Conservation (phyloP, 202 grass and related monocot species). For the Tripidium arundinaceum region DNA sequence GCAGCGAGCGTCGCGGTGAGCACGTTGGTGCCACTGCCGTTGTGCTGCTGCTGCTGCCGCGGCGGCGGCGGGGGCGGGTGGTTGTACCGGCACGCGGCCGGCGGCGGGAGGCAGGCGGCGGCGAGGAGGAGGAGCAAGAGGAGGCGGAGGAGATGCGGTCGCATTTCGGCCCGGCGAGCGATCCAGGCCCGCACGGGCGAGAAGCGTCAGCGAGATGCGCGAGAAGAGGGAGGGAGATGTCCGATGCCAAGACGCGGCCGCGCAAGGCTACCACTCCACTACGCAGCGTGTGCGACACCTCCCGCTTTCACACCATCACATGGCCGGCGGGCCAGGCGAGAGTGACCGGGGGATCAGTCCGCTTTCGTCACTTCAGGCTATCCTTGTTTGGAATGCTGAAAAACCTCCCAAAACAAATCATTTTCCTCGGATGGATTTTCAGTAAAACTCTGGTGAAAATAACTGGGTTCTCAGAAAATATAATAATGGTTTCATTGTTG, state of each 20-base stretch:
- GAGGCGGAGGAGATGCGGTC: constrained; percentile 29
- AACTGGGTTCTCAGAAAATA: too few relatives aligned
- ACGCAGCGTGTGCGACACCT: neutral
- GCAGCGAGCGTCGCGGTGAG: neutral
- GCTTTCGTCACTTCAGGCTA: neutral
- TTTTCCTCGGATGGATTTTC: neutral
- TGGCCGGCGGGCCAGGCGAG: neutral
- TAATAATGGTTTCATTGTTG: too few relatives aligned
- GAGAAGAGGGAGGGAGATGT: constrained; percentile 17
- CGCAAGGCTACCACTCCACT: neutral
- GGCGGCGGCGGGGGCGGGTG: neutral
- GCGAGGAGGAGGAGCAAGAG: constrained; percentile 7
- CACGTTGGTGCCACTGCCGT: neutral
- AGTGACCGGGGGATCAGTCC: neutral
- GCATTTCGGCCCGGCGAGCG: constrained; percentile 41
- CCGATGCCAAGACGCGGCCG: neutral
- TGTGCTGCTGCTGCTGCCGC: neutral
- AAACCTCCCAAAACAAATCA: too few relatives aligned
- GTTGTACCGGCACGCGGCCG: neutral
- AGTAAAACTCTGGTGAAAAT: too few relatives aligned
- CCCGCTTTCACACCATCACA: constrained; percentile 27
- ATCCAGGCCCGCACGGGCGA: constrained; percentile 22
- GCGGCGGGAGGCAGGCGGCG: constrained; percentile 19
- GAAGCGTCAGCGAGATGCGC: constrained; percentile 1
- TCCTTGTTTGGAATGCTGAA: neutral